Percentiles rank a stretch among this genome's conserved stretches.
Conservation (phyloP, 805 yeast species). For the Dipodascopsis uninucleata region DNA sequence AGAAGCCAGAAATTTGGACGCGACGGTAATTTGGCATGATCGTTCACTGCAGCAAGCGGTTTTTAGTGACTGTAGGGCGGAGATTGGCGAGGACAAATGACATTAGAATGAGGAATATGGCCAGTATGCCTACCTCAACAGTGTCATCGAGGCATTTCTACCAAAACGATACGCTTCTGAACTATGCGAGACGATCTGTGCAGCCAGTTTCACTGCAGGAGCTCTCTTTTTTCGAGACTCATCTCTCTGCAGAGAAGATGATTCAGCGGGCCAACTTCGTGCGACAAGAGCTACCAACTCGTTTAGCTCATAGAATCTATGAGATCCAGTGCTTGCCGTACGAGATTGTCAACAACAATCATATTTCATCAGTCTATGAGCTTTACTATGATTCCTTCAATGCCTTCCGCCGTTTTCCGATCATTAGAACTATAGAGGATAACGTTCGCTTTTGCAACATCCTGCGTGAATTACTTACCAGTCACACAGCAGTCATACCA, state of each 20-base stretch:
- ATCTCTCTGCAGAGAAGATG: constrained; percentile 69
- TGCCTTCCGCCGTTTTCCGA: constrained; percentile 68
- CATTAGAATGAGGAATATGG: too few species aligned
- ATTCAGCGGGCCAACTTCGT: constrained; percentile 85
- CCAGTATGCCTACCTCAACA: constrained; percentile 19
- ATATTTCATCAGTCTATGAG: constrained; percentile 82
- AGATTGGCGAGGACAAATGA: too few species aligned
- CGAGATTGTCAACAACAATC: constrained; percentile 78
- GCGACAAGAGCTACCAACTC: constrained; percentile 73
- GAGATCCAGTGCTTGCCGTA: constrained; percentile 81
- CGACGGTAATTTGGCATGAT: too few species aligned
- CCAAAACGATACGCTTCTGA: constrained; percentile 66
- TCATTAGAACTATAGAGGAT: constrained; percentile 65
- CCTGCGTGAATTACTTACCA: constrained; percentile 58
- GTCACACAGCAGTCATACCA: constrained; percentile 77
- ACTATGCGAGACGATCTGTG: constrained; percentile 63
- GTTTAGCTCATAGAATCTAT: constrained; percentile 75
- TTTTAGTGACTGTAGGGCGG: too few species aligned
- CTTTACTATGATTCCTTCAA: constrained; percentile 85
- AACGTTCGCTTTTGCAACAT: constrained; percentile 68
- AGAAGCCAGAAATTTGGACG: too few species aligned
- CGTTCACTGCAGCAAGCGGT: too few species aligned
- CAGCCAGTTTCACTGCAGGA: constrained; percentile 90
- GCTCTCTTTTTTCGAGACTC: constrained; percentile 82
- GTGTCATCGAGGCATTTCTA: constrained; percentile 67